Conservation (phyloP, 805 yeast genomes). For the Lipomyces orientalis region DNA sequence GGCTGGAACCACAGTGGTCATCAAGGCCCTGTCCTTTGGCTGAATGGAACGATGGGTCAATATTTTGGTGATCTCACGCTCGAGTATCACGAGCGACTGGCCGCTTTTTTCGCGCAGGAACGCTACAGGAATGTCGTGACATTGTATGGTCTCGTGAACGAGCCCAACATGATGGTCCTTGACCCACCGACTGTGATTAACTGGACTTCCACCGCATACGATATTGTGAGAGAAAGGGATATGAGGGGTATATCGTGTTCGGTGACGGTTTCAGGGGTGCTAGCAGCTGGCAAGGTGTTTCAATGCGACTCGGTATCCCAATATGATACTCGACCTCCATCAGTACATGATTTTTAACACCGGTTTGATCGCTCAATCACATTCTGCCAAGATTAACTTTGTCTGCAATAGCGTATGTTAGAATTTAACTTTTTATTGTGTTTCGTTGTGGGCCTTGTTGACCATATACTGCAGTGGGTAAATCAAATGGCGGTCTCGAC, state of each 20-base stretch:
- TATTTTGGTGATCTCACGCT: conserved; percentile 52
- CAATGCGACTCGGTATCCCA: conserved; percentile 55
- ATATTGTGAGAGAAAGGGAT: conserved; percentile 57
- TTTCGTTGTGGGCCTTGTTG: background rate
- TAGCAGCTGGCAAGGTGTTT: conserved; percentile 67
- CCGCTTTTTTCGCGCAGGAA: conserved; percentile 65
- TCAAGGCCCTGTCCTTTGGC: conserved; percentile 53
- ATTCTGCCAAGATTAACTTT: conserved; percentile 42
- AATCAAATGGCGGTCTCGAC: conserved; percentile 58
- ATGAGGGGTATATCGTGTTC: conserved; percentile 60
- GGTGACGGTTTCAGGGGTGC: conserved; percentile 78
- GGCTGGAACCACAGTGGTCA: conserved; percentile 84
- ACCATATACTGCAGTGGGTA: conserved; percentile 53
- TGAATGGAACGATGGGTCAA: conserved; percentile 55
- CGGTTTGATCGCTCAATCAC: conserved; percentile 41
- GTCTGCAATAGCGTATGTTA: conserved; percentile 47
- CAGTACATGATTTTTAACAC: conserved; percentile 76
- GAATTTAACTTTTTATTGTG: background rate
- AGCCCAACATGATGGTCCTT: conserved; percentile 60
- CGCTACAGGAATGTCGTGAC: conserved; percentile 70
- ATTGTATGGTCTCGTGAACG: conserved; percentile 82
- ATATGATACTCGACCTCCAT: conserved; percentile 80
- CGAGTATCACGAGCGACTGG: conserved; percentile 58
- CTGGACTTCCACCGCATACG: conserved; percentile 61
- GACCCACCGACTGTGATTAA: conserved; percentile 64